Percentiles rank a stretch among this genome's conserved stretches.
Evolutionary conservation across 805 yeast species (phyloP).

Genomic region (Candida parachauliodes): DNA sequence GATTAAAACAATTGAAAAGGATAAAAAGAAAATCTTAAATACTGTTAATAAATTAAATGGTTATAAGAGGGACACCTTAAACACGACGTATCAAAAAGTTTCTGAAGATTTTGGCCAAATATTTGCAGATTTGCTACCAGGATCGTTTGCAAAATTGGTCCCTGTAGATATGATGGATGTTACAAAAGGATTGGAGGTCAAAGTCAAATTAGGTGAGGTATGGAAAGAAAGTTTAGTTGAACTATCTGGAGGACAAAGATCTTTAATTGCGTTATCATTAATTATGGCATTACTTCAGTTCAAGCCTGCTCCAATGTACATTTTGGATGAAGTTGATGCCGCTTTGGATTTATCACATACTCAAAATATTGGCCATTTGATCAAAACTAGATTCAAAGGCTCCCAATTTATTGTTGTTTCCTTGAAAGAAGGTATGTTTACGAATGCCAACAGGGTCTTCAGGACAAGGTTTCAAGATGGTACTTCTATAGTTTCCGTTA

Average conservation of each 20-base stretch:
- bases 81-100: constrained; percentile 83
- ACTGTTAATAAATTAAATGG: constrained; percentile 81
- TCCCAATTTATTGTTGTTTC: constrained; percentile 96
- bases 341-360: constrained; percentile 96
- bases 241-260: constrained; percentile 95
- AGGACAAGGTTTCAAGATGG: constrained; percentile 95
- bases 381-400: constrained; percentile 91
- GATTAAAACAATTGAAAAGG: constrained; percentile 85
- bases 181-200: constrained; percentile 86
- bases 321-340: constrained; percentile 96
- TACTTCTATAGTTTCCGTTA: constrained; percentile 81
- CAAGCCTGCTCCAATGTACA: constrained; percentile 98
- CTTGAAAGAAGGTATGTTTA: constrained; percentile 96
- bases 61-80: constrained; percentile 77
- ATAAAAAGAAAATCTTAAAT: constrained; percentile 83
- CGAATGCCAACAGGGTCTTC: constrained; percentile 92
- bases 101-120: constrained; percentile 86
- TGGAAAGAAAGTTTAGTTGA: constrained; percentile 97
- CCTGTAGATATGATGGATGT: constrained; percentile 79
- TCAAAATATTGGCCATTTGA: constrained; percentile 94
- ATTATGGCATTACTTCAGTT: constrained; percentile 89
- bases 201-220: constrained; percentile 82
- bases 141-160: constrained; percentile 84
- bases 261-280: constrained; percentile 86
- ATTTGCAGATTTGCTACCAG: constrained; percentile 83